Conservation (phyloP, 495 filamentous ascomycete species). For the Aspergillus bertholletiae region DNA sequence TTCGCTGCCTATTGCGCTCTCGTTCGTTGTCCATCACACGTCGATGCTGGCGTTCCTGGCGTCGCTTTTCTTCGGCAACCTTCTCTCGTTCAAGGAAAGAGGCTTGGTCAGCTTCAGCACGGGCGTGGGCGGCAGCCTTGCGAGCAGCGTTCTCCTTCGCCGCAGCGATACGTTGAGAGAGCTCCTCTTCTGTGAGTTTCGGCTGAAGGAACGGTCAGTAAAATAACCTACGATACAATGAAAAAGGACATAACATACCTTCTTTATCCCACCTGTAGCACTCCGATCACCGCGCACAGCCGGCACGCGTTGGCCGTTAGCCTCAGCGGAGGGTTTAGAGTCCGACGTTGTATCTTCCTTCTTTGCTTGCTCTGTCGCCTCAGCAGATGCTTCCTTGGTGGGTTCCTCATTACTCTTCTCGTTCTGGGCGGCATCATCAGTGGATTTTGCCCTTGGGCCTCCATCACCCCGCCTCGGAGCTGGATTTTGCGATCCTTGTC, state of each 20-base stretch:
- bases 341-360: constrained; percentile 19
- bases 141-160: constrained; percentile 57
- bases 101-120: constrained; percentile 66
- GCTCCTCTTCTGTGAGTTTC: constrained; percentile 67
- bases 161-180: constrained; percentile 55
- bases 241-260: constrained; percentile 27
- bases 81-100: constrained; percentile 65
- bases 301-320: constrained; percentile 35
- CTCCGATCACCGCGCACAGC: constrained; percentile 67
- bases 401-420: constrained; percentile 15
- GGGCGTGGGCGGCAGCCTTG: constrained; percentile 57
- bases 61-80: constrained; percentile 48
- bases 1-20: constrained; percentile 67
- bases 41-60: constrained; percentile 53
- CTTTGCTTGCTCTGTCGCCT: constrained; percentile 18
- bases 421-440: constrained; percentile 11
- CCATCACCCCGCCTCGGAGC: constrained; percentile 26
- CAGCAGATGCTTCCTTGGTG: constrained; percentile 13
- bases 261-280: constrained; percentile 61
- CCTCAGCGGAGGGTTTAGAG: constrained; percentile 13
- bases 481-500: constrained; percentile 28
- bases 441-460: constrained; percentile 16
- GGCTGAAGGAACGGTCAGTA: constrained; percentile 35
- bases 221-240: not conserved
- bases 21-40: constrained; percentile 65